Evolutionary conservation across 2,329 filamentous ascomycete species (phyloP).

Genomic region (Ophiocordyceps camponoti-leonardi): DNA sequence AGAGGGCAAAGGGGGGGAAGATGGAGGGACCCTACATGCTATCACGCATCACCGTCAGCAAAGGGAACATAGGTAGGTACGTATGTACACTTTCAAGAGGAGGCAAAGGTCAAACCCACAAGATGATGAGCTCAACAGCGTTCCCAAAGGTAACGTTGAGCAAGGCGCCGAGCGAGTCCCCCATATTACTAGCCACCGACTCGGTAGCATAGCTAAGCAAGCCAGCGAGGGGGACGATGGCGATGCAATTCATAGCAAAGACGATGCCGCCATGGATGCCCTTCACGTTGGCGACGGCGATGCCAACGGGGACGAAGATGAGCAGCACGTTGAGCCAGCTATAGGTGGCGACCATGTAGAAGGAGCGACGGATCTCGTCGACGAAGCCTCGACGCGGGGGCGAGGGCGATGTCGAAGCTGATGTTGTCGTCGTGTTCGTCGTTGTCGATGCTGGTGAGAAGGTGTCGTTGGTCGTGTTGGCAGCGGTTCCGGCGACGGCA

Average conservation of each 20-base stretch:
- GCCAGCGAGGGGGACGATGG: slow-evolving; percentile 58
- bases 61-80: too few relatives aligned
- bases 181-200: slow-evolving; percentile 54
- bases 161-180: slow-evolving; percentile 55
- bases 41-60: neutral
- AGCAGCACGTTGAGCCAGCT: slow-evolving; percentile 67
- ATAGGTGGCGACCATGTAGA: slow-evolving; percentile 43
- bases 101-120: slow-evolving; percentile 33
- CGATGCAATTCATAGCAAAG: slow-evolving; percentile 59
- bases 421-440: slow-evolving; percentile 3
- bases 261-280: slow-evolving; percentile 41
- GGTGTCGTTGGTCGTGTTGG: too few relatives aligned
- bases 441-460: too few relatives aligned
- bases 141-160: slow-evolving; percentile 68
- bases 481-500: too few relatives aligned
- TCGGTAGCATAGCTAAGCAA: slow-evolving; percentile 59
- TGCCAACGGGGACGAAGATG: slow-evolving; percentile 64
- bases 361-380: slow-evolving; percentile 30
- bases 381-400: slow-evolving; percentile 16
- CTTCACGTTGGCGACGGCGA: slow-evolving; percentile 39
- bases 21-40: neutral
- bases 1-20: slow-evolving; percentile 1
- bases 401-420: slow-evolving; percentile 12
- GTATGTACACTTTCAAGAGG: neutral
- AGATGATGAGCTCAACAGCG: slow-evolving; percentile 65